Evolutionary conservation across 805 yeast species (phyloP).

Genomic region (Nakazawaea ishiwadae): DNA sequence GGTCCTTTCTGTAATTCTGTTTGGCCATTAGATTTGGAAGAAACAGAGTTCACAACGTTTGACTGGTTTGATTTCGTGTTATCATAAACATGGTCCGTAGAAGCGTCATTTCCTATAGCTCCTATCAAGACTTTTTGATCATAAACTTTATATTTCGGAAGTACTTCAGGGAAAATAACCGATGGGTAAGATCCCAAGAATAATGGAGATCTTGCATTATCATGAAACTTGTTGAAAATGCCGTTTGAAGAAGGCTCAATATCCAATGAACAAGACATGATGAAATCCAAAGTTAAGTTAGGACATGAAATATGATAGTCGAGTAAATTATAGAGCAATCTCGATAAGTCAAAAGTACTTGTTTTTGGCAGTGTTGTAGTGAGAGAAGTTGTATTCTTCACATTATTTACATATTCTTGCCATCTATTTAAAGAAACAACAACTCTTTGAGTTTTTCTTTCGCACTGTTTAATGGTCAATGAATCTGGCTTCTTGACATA

Average conservation of each 20-base stretch:
- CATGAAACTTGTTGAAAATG: constrained; percentile 34
- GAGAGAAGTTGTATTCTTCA: constrained; percentile 38
- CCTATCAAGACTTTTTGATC: constrained; percentile 48
- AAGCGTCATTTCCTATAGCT: constrained; percentile 39
- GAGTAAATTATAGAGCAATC: constrained; percentile 40
- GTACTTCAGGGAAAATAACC: constrained; percentile 53
- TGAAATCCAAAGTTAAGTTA: constrained; percentile 43
- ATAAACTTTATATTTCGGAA: constrained; percentile 54
- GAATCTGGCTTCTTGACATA: constrained; percentile 41
- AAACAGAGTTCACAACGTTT: constrained; percentile 12
- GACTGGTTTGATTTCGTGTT: constrained; percentile 16
- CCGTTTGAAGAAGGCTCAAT: constrained; percentile 59
- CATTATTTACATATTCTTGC: constrained; percentile 61
- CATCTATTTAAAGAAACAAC: constrained; percentile 75
- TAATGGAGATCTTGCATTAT: constrained; percentile 49
- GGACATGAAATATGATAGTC: constrained; percentile 34
- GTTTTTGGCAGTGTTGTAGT: background rate
- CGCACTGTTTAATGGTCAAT: constrained; percentile 50
- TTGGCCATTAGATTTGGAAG: background rate
- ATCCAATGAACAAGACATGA: constrained; percentile 60
- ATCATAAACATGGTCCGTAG: constrained; percentile 13
- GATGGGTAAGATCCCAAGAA: constrained; percentile 62
- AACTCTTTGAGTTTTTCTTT: constrained; percentile 61
- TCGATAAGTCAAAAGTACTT: constrained; percentile 27
- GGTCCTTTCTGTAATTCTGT: background rate